Evolutionary conservation across 129 eudicot species (phyloP).

Genomic region (Chrysanthemum seticuspe): DNA sequence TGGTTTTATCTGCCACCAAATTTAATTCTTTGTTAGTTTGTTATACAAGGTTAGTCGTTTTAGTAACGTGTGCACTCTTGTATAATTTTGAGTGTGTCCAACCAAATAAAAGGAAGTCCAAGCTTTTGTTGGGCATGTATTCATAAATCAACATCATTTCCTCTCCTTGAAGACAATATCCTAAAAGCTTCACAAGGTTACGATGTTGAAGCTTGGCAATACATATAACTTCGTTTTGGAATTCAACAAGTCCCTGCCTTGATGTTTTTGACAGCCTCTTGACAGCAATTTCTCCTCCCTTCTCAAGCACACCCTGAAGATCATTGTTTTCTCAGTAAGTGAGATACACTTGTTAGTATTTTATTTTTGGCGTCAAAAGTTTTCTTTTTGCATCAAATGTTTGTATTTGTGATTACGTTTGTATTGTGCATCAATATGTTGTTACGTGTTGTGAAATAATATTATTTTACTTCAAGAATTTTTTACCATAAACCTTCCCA

Average conservation of each 20-base stretch:
- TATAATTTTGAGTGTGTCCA: slow-evolving; percentile 14
- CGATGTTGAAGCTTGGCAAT: slow-evolving; percentile 39
- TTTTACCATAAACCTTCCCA: too few relatives aligned
- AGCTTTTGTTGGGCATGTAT: slow-evolving; percentile 33
- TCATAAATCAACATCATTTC: slow-evolving; percentile 33
- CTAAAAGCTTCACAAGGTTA: slow-evolving; percentile 30
- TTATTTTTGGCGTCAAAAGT: too few relatives aligned
- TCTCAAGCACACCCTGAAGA: slow-evolving; percentile 16
- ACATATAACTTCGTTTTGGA: slow-evolving; percentile 30
- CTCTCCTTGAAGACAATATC: slow-evolving; percentile 28
- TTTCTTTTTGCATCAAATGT: too few relatives aligned
- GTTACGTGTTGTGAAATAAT: too few relatives aligned
- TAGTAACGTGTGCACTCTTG: background rate
- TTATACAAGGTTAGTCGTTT: too few relatives aligned
- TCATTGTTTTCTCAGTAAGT: background rate
- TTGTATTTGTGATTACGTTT: too few relatives aligned
- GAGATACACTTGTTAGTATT: background rate
- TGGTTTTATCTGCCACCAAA: slow-evolving; percentile 14
- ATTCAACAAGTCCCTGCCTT: slow-evolving; percentile 29
- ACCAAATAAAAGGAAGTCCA: slow-evolving; percentile 28
- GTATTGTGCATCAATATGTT: too few relatives aligned
- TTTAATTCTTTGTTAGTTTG: too few relatives aligned
- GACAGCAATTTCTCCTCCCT: slow-evolving; percentile 34
- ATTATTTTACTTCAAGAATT: too few relatives aligned
- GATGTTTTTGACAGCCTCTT: slow-evolving; percentile 36